A percentile compares a stretch with the other conserved stretches of the same genome.
Evolutionary conservation across 2,329 filamentous ascomycete species (phyloP).

Genomic region (Ascochyta lentis): DNA sequence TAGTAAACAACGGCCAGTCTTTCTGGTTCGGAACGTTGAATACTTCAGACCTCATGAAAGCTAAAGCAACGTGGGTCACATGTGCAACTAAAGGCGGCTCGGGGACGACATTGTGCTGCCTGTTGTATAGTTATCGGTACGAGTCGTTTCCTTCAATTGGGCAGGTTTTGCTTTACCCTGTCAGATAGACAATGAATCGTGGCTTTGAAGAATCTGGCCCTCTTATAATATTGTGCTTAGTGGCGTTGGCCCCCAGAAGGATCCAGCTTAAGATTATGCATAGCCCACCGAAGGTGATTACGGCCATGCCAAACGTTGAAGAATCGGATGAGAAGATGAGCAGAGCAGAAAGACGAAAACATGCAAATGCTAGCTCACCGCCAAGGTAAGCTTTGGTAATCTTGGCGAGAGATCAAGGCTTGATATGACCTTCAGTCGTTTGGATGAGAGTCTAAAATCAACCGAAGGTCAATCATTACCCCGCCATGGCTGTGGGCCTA

Average conservation of each 20-base stretch:
- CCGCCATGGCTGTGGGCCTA: too few species aligned
- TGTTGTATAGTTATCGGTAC: conserved; percentile 8
- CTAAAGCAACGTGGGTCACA: conserved; percentile 39
- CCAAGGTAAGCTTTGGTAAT: too few species aligned
- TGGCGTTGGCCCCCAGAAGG: not conserved
- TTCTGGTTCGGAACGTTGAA: conserved; percentile 33
- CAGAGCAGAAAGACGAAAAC: too few species aligned
- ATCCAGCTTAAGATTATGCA: not conserved
- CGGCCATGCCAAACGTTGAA: not conserved
- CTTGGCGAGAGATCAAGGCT: too few species aligned
- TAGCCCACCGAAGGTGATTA: not conserved
- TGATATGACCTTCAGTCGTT: too few species aligned
- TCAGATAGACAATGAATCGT: conserved; percentile 19
- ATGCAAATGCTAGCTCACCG: too few species aligned
- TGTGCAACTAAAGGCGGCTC: conserved; percentile 20
- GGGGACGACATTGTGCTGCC: conserved; percentile 40
- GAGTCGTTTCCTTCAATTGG: not conserved
- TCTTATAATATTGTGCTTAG: not conserved
- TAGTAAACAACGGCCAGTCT: conserved; percentile 39
- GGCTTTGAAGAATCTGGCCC: not conserved
- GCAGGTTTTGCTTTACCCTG: conserved; percentile 9
- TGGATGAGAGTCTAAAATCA: too few species aligned
- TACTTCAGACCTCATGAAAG: conserved; percentile 39
- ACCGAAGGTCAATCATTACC: too few species aligned
- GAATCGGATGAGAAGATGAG: too few species aligned